Evolutionary conservation across 1,284 basidiomycete genomes (phyloP).

Genomic region (Puccinia coronata): DNA sequence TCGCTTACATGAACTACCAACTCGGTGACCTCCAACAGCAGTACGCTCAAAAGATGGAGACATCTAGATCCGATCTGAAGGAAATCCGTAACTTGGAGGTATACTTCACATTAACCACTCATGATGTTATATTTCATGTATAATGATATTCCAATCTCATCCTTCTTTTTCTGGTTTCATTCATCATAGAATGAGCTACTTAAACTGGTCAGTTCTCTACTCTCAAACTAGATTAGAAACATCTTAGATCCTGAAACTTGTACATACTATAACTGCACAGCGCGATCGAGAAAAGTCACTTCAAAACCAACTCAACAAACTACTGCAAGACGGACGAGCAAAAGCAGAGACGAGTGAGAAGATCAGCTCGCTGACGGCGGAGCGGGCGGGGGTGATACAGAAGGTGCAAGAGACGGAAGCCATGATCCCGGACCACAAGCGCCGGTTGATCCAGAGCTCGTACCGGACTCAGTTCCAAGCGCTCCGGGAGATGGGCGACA

Average conservation of each 20-base stretch:
- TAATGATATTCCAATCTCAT: not conserved
- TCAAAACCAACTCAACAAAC: conserved; percentile 49
- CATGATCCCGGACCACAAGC: conserved; percentile 52
- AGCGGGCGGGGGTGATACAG: conserved; percentile 46
- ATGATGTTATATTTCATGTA: no score
- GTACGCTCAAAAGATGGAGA: conserved; percentile 26
- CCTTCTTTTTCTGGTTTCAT: not conserved
- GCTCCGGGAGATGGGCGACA: conserved; percentile 55
- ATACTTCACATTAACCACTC: not conserved
- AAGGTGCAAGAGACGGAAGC: conserved; percentile 51
- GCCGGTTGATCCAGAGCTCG: conserved; percentile 53
- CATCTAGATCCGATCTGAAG: conserved; percentile 36
- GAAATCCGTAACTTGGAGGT: conserved; percentile 44
- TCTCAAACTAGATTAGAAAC: conserved; percentile 43
- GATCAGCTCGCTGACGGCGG: conserved; percentile 49
- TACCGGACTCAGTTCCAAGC: conserved; percentile 53
- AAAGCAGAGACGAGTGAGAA: conserved; percentile 50
- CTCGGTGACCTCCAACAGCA: conserved; percentile 51
- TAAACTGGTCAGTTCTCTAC: conserved; percentile 45
- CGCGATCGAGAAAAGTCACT: conserved; percentile 50
- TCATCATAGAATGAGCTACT: conserved; percentile 27
- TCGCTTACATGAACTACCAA: conserved; percentile 54
- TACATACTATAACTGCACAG: conserved; percentile 47
- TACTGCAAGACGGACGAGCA: conserved; percentile 49
- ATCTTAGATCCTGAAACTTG: no score